Base-by-base conservation (phyloP, 495 filamentous ascomycete species). In the Glonium stellatum region DNA sequence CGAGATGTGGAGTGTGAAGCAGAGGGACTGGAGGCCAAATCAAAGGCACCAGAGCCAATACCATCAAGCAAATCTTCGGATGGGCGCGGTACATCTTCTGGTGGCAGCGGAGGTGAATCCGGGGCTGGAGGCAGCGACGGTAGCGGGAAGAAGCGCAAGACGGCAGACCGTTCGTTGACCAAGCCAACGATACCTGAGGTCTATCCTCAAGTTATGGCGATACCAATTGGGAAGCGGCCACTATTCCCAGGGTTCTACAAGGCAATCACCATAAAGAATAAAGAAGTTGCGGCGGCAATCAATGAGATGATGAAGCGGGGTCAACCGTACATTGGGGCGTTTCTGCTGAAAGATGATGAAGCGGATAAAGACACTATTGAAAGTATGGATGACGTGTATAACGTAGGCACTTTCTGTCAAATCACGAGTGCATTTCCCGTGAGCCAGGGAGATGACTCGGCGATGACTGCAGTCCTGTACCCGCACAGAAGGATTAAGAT, bases 201-300 rank as follows among this genome's bases (percentile, higher is more conserved):
- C 39, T 99, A 99, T 71, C 93, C 95, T 21, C 92, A 97, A 69
- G 91, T 99, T 51, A 91, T 99, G 87, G 95, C 95, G 0, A 92
- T 99, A 57, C 93, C 95, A n/a, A 96, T 99, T 65, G 87, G 89
- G 5, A 92, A 93, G 75, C 82, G 95, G 49, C 95, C 93, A 23
- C 75, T 99, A 1, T 99, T 97, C 73, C 95, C 95, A 0, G 95
- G 95, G 0, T 99, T 96, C 75, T 99, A 99, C 76, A 99, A 99
- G 71, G 92, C 95, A 2, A 88, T 99, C 60, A 97, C 93, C 4
- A 91, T 99, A 55, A 86, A 87, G 62, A 89, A 99, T 70, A 87
- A 85, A 5, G 87, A 90, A 64, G 95, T 99, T 22, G 84, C 88
- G 34, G 79, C 82, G 37, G 95, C 95, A 13, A 95, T 99, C 59